Conservation (phyloP, 2,329 filamentous ascomycete genomes). For the Akanthomyces lecanii region DNA sequence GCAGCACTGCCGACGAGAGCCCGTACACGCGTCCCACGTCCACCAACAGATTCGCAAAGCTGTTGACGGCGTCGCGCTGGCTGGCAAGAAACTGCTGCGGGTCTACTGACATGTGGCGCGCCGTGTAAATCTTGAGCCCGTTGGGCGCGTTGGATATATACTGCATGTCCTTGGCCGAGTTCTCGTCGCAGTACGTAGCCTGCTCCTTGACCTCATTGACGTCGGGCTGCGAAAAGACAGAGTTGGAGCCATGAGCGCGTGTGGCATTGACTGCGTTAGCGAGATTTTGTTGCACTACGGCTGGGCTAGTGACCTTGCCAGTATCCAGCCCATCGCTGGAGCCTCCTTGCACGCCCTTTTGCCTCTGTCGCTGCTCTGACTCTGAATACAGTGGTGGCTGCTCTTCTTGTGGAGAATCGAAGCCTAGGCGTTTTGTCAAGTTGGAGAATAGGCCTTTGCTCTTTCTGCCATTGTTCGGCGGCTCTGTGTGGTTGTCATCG, state of each 20-base stretch:
- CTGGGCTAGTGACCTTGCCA: constrained; percentile 55
- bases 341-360: constrained; percentile 18
- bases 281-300: constrained; percentile 64
- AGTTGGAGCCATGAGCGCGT: constrained; percentile 68
- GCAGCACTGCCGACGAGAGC: constrained; percentile 63
- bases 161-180: constrained; percentile 66
- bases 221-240: constrained; percentile 67
- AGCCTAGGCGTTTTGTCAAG: constrained; percentile 62
- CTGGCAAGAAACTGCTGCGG: constrained; percentile 52
- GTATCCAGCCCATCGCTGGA: constrained; percentile 35
- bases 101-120: constrained; percentile 47
- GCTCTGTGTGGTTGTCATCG: constrained; percentile 38
- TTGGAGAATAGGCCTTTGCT: constrained; percentile 63
- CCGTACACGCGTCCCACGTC: constrained; percentile 71
- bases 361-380: neutral
- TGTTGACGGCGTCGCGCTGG: constrained; percentile 59
- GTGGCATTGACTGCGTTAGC: constrained; percentile 75
- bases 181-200: constrained; percentile 79
- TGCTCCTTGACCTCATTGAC: constrained; percentile 75
- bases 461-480: constrained; percentile 34
- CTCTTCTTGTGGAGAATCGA: constrained; percentile 49
- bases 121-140: constrained; percentile 70
- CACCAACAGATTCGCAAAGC: constrained; percentile 65
- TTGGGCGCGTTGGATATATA: constrained; percentile 67
- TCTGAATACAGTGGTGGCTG: constrained; percentile 32